Evolutionary conservation across 345 rosid genomes (phyloP).

Genomic region (Syzygium oleosum): DNA sequence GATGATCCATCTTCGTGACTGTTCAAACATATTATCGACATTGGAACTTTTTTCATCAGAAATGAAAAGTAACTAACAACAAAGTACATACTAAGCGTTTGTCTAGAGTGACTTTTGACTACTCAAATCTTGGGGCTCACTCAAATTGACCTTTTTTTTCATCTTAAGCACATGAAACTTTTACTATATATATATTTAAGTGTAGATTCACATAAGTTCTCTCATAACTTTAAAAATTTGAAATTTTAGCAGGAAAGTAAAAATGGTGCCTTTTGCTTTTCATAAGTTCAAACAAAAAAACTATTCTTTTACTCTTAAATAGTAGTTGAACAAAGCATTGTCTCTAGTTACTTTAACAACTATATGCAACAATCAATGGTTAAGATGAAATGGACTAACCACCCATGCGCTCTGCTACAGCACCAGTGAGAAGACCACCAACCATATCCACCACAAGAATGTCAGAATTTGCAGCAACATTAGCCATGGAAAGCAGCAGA

Average conservation of each 20-base stretch:
- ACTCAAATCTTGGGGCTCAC: neutral
- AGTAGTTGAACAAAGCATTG: neutral
- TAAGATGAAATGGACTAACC: slow-evolving; percentile 24
- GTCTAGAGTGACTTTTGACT: neutral
- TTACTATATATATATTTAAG: neutral
- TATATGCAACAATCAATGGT: neutral
- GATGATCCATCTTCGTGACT: neutral
- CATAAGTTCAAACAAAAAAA: neutral
- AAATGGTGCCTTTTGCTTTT: neutral
- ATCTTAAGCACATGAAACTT: neutral
- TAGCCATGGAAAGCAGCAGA: slow-evolving; percentile 79
- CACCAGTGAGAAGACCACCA: slow-evolving; percentile 93
- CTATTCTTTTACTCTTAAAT: neutral
- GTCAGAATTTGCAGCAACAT: slow-evolving; percentile 67
- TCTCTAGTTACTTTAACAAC: neutral
- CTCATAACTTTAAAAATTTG: neutral
- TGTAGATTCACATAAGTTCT: neutral
- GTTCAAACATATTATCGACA: neutral
- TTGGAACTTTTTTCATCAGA: neutral
- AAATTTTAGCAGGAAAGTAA: neutral
- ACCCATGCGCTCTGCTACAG: slow-evolving; percentile 90
- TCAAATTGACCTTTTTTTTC: neutral
- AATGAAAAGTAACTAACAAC: neutral
- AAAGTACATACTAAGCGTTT: neutral
- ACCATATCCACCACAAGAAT: slow-evolving; percentile 83